Evolutionary conservation across 371 early-diverging fungal genomes (phyloP), one percentile per base, ranked within the genome.

Genomic region (Haplosporangium sp.): DNA sequence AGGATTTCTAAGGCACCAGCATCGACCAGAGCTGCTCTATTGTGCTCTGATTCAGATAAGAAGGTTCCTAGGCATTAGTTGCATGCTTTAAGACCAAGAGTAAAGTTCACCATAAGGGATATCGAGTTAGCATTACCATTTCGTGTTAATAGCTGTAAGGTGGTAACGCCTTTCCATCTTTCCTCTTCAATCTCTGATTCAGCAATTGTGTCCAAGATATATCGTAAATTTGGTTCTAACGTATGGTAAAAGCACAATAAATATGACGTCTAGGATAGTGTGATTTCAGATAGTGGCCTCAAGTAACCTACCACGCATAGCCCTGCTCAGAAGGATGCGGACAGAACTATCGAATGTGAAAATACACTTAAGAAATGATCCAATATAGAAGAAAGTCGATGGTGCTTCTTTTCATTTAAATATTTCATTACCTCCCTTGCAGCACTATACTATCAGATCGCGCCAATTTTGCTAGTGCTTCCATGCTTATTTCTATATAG

Each of bases 131-230:
- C 3, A 20, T 20, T 85, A 91, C 93, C 95, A 67, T 84, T 83
- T 58, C 92, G 84, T 5, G 94, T 87, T 6, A 95, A 83, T 67
- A 94, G 84, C 62, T 94, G 94, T 8, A 95, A 69, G 0, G 92
- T 86, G 4, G 87, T 87, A 5, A 95, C 73, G 8, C 91, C 93
- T 57, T 87, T 90, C 71, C 86, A 86, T 53, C 85, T 85, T 38
- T 84, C 67, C 38, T 87, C 88, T 17, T 89, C 85, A 34, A 89
- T 82, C 11, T 68, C 72, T 3, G 81, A 81, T 15, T 74, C 59
- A 2, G 72, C 72, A 3, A 81, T 42, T 0, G 69, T 74, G 50
- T 81, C 81, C 47, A 81, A 60, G 40, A 81, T 81, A 58, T 62
- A 74, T 19, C 72, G 63, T 11, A 81, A 67, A 19, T 81, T 81